These are phyloP conservation scores for Pseudodiploospora longispora DNA, from an alignment of 2,329 filamentous ascomycete genomes.

Conservation along the genomic window DNA sequence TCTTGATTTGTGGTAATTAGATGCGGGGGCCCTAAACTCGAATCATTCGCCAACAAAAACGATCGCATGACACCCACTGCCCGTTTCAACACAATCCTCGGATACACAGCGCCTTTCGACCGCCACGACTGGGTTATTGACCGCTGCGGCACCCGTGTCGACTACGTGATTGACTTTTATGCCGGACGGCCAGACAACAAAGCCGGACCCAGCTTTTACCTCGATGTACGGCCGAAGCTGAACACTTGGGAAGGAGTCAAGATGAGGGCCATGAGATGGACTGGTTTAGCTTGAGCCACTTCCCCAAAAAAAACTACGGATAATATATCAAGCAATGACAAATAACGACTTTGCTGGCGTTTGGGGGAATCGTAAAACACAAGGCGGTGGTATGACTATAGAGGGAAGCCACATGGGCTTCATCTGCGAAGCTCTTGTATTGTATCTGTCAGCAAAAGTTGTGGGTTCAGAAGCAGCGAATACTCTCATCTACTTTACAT, in stretches of 20 bases:
- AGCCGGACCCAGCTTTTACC: slow-evolving; percentile 50
- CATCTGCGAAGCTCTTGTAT: too few relatives aligned
- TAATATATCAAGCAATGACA: slow-evolving; percentile 11
- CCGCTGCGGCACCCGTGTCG: slow-evolving; percentile 73
- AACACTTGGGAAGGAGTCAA: slow-evolving; percentile 61
- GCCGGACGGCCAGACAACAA: slow-evolving; percentile 49
- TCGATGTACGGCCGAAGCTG: slow-evolving; percentile 61
- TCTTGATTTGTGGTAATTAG: slow-evolving; percentile 12
- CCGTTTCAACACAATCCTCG: slow-evolving; percentile 70
- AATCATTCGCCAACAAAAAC: slow-evolving; percentile 72
- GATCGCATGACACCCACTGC: slow-evolving; percentile 71
- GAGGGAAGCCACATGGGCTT: too few relatives aligned
- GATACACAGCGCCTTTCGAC: slow-evolving; percentile 91
- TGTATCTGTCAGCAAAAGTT: too few relatives aligned
- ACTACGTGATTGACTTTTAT: slow-evolving; percentile 99
- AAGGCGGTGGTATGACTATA: background rate
- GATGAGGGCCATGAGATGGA: slow-evolving; percentile 49
- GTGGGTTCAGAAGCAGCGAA: too few relatives aligned
- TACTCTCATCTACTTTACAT: too few relatives aligned
- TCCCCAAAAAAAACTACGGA: background rate
- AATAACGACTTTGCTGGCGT: slow-evolving; percentile 17
- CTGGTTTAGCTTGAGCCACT: slow-evolving; percentile 38
- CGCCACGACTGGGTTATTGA: slow-evolving; percentile 97
- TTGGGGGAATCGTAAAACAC: slow-evolving; percentile 5
- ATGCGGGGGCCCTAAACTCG: slow-evolving; percentile 69